Evolutionary conservation across 2,329 filamentous ascomycete species (phyloP).

Genomic region (Fusarium austroafricanum): DNA sequence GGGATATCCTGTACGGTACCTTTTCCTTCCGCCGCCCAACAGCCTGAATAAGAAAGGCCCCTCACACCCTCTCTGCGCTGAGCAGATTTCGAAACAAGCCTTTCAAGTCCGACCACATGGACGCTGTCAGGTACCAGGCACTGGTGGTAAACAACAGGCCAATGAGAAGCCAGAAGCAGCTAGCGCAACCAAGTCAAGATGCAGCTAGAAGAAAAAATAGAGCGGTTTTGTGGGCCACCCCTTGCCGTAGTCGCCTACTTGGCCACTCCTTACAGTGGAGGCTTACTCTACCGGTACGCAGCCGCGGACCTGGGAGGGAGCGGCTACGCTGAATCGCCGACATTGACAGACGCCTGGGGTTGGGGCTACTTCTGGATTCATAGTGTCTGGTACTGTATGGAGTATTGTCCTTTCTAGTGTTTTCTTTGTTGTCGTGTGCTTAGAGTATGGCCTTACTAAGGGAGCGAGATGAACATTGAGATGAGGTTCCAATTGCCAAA

Average conservation of each 20-base stretch:
- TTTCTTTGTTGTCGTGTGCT: conserved; percentile 27
- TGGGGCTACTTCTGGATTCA: neutral
- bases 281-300: conserved; percentile 18
- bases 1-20: conserved; percentile 9
- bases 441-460: neutral
- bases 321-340: conserved; percentile 26
- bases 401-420: neutral
- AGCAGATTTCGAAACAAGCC: conserved; percentile 46
- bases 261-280: conserved; percentile 20
- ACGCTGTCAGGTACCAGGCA: conserved; percentile 58
- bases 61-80: conserved; percentile 22
- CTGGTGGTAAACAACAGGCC: conserved; percentile 45
- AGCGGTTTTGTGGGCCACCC: conserved; percentile 37
- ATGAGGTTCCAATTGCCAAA: conserved; percentile 18
- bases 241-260: conserved; percentile 30
- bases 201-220: conserved; percentile 45
- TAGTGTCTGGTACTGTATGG: conserved; percentile 26
- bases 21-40: conserved; percentile 16
- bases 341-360: conserved; percentile 32
- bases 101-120: conserved; percentile 56
- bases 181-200: conserved; percentile 21
- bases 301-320: conserved; percentile 28
- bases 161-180: conserved; percentile 43
- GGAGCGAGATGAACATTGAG: neutral
- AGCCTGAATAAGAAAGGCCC: conserved; percentile 1